Evolutionary conservation across 1,284 basidiomycete genomes (phyloP).

Genomic region (Kwoniella shivajii): DNA sequence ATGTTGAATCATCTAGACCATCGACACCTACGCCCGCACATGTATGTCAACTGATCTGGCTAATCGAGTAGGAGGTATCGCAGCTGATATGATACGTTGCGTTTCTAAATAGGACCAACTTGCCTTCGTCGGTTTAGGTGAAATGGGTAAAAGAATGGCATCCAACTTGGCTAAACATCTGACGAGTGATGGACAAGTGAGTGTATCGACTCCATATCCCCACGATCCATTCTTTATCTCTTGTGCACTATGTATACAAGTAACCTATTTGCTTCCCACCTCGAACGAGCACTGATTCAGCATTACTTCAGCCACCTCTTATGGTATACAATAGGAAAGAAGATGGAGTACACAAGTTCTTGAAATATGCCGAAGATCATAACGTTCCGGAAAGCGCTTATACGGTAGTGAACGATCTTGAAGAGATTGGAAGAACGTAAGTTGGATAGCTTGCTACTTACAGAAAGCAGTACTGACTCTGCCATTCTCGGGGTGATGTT

Average conservation of each 20-base stretch:
- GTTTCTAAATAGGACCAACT: constrained; percentile 38
- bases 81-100: not conserved
- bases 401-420: constrained; percentile 39
- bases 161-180: constrained; percentile 48
- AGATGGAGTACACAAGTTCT: constrained; percentile 43
- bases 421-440: constrained; percentile 48
- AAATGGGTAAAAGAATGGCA: constrained; percentile 54
- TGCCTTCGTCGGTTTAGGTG: constrained; percentile 53
- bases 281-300: not conserved
- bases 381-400: constrained; percentile 37
- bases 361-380: constrained; percentile 33
- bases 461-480: not conserved
- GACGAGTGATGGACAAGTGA: constrained; percentile 19
- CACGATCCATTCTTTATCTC: not conserved
- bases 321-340: constrained; percentile 52
- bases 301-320: constrained; percentile 48
- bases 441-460: constrained; percentile 12
- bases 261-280: not conserved
- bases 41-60: constrained; percentile 23
- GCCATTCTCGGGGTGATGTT: not conserved
- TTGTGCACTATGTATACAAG: not conserved
- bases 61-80: not conserved
- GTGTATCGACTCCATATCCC: too few species aligned
- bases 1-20: constrained; percentile 30
- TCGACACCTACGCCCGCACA: constrained; percentile 42